phyloP scores from a whole-genome alignment of 768 basidiomycete species.

The Mrakia hoshinonis region DNA sequence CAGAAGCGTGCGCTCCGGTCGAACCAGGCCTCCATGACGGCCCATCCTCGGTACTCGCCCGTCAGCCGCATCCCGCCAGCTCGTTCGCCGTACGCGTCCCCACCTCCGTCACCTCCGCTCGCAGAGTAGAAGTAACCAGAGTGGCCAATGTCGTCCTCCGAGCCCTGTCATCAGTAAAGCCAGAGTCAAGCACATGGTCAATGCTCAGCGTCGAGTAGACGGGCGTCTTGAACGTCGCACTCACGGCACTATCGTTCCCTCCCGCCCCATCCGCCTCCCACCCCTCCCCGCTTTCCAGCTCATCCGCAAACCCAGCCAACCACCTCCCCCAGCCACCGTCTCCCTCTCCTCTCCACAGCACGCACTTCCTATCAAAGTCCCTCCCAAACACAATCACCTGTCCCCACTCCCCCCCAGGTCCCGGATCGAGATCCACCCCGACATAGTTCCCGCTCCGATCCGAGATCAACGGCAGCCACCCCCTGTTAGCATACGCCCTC shows the following conservation, averaged over 20 bases:
- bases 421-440: conserved; percentile 85
- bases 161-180: conserved; percentile 3
- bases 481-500: conserved; percentile 79
- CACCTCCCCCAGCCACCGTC: conserved; percentile 89
- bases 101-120: conserved; percentile 27
- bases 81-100: conserved; percentile 57
- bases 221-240: background rate
- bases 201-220: no score
- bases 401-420: conserved; percentile 55
- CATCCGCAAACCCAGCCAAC: conserved; percentile 82
- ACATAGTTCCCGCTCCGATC: conserved; percentile 95
- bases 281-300: conserved; percentile 80
- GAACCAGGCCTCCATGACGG: conserved; percentile 83
- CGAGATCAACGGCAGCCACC: conserved; percentile 91
- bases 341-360: conserved; percentile 86
- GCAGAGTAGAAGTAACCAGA: conserved; percentile 37
- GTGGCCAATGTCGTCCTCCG: conserved; percentile 41
- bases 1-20: conserved; percentile 79
- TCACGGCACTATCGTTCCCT: conserved; percentile 12
- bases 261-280: conserved; percentile 59
- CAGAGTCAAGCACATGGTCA: background rate
- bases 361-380: conserved; percentile 96
- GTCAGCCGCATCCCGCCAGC: conserved; percentile 63
- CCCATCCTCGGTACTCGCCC: conserved; percentile 88
- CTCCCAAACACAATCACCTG: conserved; percentile 99